A percentile compares a stretch with the other conserved stretches of the same genome.
These are phyloP conservation scores for Globomyces pollinis-pini DNA, from an alignment of 192 early-diverging fungal species.

Conservation along the genomic window DNA sequence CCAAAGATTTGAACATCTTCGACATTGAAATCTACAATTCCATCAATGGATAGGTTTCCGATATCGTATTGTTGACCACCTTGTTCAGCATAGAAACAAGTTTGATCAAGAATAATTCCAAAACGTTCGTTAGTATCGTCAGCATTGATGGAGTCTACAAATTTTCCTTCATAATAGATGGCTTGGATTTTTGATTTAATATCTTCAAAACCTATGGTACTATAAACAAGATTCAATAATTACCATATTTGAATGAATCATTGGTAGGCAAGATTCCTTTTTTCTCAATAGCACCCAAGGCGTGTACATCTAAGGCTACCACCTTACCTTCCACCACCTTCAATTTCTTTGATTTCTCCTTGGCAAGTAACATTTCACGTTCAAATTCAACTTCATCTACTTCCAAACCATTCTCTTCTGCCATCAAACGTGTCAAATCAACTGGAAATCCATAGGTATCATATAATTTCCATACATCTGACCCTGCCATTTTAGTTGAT, in stretches of 20 bases:
- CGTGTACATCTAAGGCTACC: conserved; percentile 86
- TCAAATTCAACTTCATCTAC: conserved; percentile 83
- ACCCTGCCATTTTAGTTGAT: conserved; percentile 61
- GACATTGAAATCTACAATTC: conserved; percentile 78
- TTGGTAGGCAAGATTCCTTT: conserved; percentile 72
- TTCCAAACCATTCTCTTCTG: conserved; percentile 83
- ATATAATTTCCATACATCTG: conserved; percentile 94
- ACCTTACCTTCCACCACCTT: conserved; percentile 42
- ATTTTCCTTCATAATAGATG: conserved; percentile 57
- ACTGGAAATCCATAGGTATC: conserved; percentile 99
- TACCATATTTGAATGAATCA: conserved; percentile 78
- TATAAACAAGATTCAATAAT: conserved; percentile 25
- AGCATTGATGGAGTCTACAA: conserved; percentile 34
- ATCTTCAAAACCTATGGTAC: conserved; percentile 40
- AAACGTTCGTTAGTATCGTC: conserved; percentile 56
- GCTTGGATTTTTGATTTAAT: conserved; percentile 72
- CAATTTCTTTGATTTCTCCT: conserved; percentile 57
- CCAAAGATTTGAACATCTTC: conserved; percentile 89
- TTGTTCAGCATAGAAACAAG: conserved; percentile 96
- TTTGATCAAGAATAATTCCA: conserved; percentile 87
- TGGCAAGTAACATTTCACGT: conserved; percentile 67
- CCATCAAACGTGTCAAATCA: conserved; percentile 94
- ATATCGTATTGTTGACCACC: conserved; percentile 95
- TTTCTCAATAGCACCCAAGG: conserved; percentile 77
- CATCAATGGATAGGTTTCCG: conserved; percentile 78